These are phyloP conservation scores for Tylopilus sp. DNA, from an alignment of 1,284 basidiomycete species.

Conservation along the genomic window DNA sequence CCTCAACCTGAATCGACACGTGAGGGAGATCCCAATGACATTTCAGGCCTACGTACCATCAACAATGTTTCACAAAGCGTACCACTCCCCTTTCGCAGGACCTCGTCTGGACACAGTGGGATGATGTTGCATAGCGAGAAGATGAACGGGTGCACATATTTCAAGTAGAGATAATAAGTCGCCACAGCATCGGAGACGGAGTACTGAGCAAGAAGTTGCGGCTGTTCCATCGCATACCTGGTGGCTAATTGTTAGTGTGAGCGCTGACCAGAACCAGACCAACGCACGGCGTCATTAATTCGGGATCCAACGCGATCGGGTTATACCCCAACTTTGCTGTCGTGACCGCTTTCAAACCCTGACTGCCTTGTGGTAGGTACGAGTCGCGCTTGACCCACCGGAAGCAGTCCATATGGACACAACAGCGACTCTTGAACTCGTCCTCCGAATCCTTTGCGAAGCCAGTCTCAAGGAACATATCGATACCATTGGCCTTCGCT, in stretches of 20 bases:
- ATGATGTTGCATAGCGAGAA: slow-evolving; percentile 99
- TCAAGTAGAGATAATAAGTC: slow-evolving; percentile 99
- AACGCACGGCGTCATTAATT: slow-evolving; percentile 95
- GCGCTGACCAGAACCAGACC: not conserved
- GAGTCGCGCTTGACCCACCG: slow-evolving; percentile 99
- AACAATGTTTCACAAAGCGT: slow-evolving; percentile 96
- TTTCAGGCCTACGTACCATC: slow-evolving; percentile 64
- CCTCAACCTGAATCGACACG: slow-evolving; percentile 74
- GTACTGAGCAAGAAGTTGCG: slow-evolving; percentile 92
- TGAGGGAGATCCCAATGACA: slow-evolving; percentile 3
- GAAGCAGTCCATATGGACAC: slow-evolving; percentile 99
- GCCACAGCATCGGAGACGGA: slow-evolving; percentile 99
- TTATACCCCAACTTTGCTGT: slow-evolving; percentile 96
- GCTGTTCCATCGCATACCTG: slow-evolving; percentile 95
- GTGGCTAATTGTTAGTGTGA: not conserved
- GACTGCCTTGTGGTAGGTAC: slow-evolving; percentile 98
- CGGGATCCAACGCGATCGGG: slow-evolving; percentile 96
- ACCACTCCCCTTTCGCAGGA: slow-evolving; percentile 91
- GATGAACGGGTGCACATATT: slow-evolving; percentile 99
- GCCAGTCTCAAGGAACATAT: slow-evolving; percentile 94
- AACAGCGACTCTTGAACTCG: slow-evolving; percentile 92
- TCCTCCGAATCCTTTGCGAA: slow-evolving; percentile 90
- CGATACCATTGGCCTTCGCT: slow-evolving; percentile 84
- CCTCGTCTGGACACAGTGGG: slow-evolving; percentile 94
- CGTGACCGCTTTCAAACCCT: slow-evolving; percentile 97